Percentiles rank a stretch among this genome's conserved stretches.
Conservation (phyloP, 1,284 basidiomycete genomes). For the Coniophora puteana region DNA sequence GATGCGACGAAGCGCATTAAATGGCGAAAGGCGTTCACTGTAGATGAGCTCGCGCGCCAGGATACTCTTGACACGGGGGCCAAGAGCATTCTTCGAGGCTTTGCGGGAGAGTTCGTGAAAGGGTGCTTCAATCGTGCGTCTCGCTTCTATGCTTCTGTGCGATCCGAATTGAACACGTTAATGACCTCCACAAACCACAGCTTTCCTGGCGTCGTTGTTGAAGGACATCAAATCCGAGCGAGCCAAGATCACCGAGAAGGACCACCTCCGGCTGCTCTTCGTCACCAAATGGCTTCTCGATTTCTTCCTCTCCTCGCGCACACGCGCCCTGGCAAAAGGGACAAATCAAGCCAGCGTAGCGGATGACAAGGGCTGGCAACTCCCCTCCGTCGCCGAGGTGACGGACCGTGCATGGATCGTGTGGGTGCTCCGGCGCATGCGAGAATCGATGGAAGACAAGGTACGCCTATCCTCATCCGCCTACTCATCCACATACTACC, state of each 20-base stretch:
- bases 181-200: slow-evolving; percentile 39
- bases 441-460: slow-evolving; percentile 84
- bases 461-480: slow-evolving; percentile 35
- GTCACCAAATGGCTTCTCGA: slow-evolving; percentile 87
- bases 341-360: no score
- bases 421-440: slow-evolving; percentile 89
- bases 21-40: slow-evolving; percentile 59
- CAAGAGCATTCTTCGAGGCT: slow-evolving; percentile 58
- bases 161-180: slow-evolving; percentile 10
- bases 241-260: slow-evolving; percentile 85
- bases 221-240: slow-evolving; percentile 92
- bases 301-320: slow-evolving; percentile 69
- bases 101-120: slow-evolving; percentile 73
- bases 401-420: slow-evolving; percentile 82
- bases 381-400: slow-evolving; percentile 80
- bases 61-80: slow-evolving; percentile 75
- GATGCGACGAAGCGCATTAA: slow-evolving; percentile 75
- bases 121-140: slow-evolving; percentile 83
- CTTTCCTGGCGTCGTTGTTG: slow-evolving; percentile 78
- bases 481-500: slow-evolving; percentile 11
- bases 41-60: slow-evolving; percentile 70
- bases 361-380: slow-evolving; percentile 47
- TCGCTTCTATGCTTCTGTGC: slow-evolving; percentile 5
- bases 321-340: slow-evolving; percentile 40
- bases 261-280: slow-evolving; percentile 82